Percentiles rank a stretch among this genome's conserved stretches.
phyloP scores from a whole-genome alignment of 2,329 filamentous ascomycete genomes.

The Pleoardoris graminearum region DNA sequence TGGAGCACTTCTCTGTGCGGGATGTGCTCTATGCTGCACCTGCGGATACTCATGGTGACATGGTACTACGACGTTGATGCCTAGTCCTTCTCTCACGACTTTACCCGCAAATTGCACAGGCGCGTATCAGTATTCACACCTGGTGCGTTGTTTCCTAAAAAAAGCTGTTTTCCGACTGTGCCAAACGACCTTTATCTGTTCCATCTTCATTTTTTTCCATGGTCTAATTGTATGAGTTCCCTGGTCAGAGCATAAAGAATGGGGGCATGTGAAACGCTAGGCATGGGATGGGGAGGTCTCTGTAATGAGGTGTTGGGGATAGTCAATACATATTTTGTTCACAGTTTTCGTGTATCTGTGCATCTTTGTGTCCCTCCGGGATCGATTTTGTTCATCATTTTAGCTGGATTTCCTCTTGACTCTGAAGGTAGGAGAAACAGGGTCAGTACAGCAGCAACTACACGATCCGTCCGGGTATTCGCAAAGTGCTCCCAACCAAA shows the following conservation, averaged over 20 bases:
- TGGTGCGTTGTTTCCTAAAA: conserved; percentile 33
- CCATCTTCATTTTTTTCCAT: conserved; percentile 16
- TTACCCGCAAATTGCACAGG: conserved; percentile 34
- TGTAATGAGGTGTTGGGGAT: conserved; percentile 20
- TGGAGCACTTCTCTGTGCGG: background rate
- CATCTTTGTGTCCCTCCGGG: background rate
- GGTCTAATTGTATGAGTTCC: conserved; percentile 13
- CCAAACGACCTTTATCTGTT: conserved; percentile 28
- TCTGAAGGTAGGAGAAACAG: too few relatives aligned
- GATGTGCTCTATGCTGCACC: conserved; percentile 11
- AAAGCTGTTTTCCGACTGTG: conserved; percentile 29
- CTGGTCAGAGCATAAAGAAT: conserved; percentile 16
- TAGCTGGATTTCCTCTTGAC: background rate
- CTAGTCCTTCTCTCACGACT: conserved; percentile 23
- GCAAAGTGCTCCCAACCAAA: too few relatives aligned
- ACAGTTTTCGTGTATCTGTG: background rate
- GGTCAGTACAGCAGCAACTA: background rate
- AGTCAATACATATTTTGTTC: conserved; percentile 19
- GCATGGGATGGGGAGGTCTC: conserved; percentile 13
- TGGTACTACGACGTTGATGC: conserved; percentile 25
- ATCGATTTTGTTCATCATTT: background rate
- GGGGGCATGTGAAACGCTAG: conserved; percentile 14
- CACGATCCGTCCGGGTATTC: too few relatives aligned
- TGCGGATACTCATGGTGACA: conserved; percentile 26
- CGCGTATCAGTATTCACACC: conserved; percentile 14